Evolutionary conservation across 78 protist species (phyloP), one percentile per base, ranked within the genome.

Genomic region (Bigelowiella natans): DNA sequence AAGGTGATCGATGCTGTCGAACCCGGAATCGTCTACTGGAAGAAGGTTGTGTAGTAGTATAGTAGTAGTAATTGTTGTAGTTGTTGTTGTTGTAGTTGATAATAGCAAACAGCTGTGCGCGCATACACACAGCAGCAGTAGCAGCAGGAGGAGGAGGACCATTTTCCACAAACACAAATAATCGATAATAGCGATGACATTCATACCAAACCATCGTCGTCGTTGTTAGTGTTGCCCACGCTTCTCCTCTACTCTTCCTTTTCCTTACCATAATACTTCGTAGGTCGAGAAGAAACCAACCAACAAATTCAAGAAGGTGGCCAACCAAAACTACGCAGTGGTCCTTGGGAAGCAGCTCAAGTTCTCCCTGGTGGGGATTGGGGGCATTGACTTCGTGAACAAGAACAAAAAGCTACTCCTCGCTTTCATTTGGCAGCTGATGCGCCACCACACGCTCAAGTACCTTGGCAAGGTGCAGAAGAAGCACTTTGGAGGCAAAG

Each of bases 281-380:
- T 2, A 2, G 40, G 37, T 39, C 3, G 38, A 31, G 26, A 7
- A 7, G 7, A 2, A 2, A 31, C 94, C 96, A 0, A 91, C 86
- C 39, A 94, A 92, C 36, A 83, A 38, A 0, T 94, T 89, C 92
- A 92, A 91, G 93, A 94, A 83, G 39, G 39, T 95, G 29, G 97
- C 94, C 40, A 97, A 97, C 91, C 93, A 95, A 88, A 96, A 97
- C 91, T 92, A 93, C 63, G 97, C 93, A 28, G 90, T 97, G 29
- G 82, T 86, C 31, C 63, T 95, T 1, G 96, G 93, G 64, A 85
- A 88, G 87, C 37, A 87, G 64, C n/a, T 90, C 31, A 86, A 89
- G 63, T 92, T 95, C 85, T 83, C 91, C 11, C 73, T 96, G 39
- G 95, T 94, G 37, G 95, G 95, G 87, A 93, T 96, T 87, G 95